phyloP scores from a whole-genome alignment of 495 filamentous ascomycete species.

The Xanthoparmelia taractica region DNA sequence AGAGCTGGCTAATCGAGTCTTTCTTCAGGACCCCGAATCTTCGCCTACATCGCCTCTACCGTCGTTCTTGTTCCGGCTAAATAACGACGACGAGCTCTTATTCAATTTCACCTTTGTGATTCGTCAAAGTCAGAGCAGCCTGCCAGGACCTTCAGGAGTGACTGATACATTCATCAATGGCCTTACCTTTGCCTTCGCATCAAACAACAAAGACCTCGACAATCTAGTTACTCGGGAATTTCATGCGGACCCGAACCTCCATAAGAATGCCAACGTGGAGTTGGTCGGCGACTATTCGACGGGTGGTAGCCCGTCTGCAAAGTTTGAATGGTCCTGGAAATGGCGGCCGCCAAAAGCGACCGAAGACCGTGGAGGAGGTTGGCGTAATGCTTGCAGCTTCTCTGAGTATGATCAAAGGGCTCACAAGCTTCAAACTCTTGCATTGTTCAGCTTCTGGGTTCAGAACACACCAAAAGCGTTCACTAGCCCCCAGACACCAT shows the following conservation, averaged over 20 bases:
- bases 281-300: constrained; percentile 84
- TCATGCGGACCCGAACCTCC: constrained; percentile 91
- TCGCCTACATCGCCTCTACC: constrained; percentile 48
- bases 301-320: constrained; percentile 67
- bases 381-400: constrained; percentile 93
- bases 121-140: constrained; percentile 49
- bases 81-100: constrained; percentile 80
- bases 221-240: constrained; percentile 92
- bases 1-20: neutral
- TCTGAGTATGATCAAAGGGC: constrained; percentile 92
- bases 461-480: constrained; percentile 49
- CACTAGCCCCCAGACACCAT: constrained; percentile 45
- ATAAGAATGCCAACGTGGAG: constrained; percentile 94
- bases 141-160: constrained; percentile 36
- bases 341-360: constrained; percentile 81
- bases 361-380: constrained; percentile 85
- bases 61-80: constrained; percentile 74
- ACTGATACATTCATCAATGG: constrained; percentile 75
- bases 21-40: constrained; percentile 67
- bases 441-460: constrained; percentile 91
- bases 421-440: constrained; percentile 79
- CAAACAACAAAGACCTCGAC: constrained; percentile 77
- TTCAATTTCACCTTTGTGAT: constrained; percentile 91
- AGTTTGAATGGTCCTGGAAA: constrained; percentile 93
- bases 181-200: constrained; percentile 84